Evolutionary conservation across 495 filamentous ascomycete genomes (phyloP), one percentile per base, ranked within the genome.

Genomic region (Usnea hakonensis): DNA sequence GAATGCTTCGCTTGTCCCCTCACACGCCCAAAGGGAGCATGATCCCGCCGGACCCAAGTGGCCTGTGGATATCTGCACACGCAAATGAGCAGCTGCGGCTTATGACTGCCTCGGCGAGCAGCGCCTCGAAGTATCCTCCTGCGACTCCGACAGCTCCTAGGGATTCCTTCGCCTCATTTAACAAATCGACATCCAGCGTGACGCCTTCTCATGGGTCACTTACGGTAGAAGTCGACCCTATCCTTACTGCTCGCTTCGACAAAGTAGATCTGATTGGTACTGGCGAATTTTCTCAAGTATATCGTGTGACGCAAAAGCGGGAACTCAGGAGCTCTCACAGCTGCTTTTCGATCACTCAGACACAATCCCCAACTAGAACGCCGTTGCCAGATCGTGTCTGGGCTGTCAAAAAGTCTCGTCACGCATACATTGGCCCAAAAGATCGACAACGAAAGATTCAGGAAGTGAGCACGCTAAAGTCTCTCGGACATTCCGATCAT

Each of bases 281-380:
- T 52, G 94, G 94, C 41, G 92, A 96, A 68, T 97, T 97, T 72
- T 97, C 94, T 0, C 80, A 87, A 63, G 94, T 98, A 14, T 98
- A 90, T 73, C 85, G 87, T 30, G 94, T 96, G 23, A 79, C 82
- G 44, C 73, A 83, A 43, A 76, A 78, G 11, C 75, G 71, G 9
- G 71, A 77, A 48, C 64, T 73, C 54, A 66, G 75, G 53, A 65
- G 71, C 62, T 69, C 76, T 68, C 65, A 76, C 55, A 74, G 78
- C 55, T 67, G 83, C 64, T 76, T 83, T 73, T 68, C 75, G 65
- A 63, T 77, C 35, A 65, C 72, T 1, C 68, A 72, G 5, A 71
- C 69, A n/a, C 70, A 61, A 26, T 69, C 68, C 3, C 72, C 74
- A 38, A 78, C 80, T 5, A 79, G 76, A 14, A 76, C 70, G 14